phyloP scores from a whole-genome alignment of 148 eudicot species.

The Rhododendron kiyosumense region DNA sequence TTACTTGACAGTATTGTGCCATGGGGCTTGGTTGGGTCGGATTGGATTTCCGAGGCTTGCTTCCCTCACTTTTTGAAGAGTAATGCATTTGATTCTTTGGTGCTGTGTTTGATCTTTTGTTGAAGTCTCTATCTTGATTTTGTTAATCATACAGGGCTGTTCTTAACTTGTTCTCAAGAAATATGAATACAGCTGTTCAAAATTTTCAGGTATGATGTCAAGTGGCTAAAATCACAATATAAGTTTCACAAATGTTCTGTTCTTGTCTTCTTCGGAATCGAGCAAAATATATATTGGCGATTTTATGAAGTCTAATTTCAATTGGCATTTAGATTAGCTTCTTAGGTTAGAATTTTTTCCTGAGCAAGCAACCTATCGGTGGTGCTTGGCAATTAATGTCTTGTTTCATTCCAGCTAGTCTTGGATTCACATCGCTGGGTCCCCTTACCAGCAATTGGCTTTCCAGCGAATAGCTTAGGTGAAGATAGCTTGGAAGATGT shows the following conservation, averaged over 20 bases:
- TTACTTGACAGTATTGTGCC: conserved; percentile 71
- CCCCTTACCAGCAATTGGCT: conserved; percentile 83
- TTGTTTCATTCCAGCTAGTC: conserved; percentile 54
- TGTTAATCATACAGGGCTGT: conserved; percentile 68
- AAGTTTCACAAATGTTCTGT: not conserved
- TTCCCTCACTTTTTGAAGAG: conserved; percentile 98
- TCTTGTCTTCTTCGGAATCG: not conserved
- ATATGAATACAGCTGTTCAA: conserved; percentile 75
- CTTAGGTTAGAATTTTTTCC: not conserved
- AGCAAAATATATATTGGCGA: not conserved
- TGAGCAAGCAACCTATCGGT: not conserved
- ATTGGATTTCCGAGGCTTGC: conserved; percentile 94
- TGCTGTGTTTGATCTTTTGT: not conserved
- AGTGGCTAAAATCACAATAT: not conserved
- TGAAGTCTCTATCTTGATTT: conserved; percentile 15
- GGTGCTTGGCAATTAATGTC: not conserved
- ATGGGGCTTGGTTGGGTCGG: conserved; percentile 99
- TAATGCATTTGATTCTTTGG: conserved; percentile 22
- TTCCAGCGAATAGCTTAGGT: conserved; percentile 55
- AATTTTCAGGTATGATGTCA: conserved; percentile 80
- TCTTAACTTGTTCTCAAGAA: conserved; percentile 75
- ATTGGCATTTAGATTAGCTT: not conserved
- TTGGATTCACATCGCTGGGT: conserved; percentile 99
- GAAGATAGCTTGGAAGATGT: conserved; percentile 81
- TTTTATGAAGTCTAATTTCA: not conserved